Percentiles rank a stretch among this genome's conserved stretches.
phyloP scores from a whole-genome alignment of 164 flowering plant genomes.

The Sedum album region DNA sequence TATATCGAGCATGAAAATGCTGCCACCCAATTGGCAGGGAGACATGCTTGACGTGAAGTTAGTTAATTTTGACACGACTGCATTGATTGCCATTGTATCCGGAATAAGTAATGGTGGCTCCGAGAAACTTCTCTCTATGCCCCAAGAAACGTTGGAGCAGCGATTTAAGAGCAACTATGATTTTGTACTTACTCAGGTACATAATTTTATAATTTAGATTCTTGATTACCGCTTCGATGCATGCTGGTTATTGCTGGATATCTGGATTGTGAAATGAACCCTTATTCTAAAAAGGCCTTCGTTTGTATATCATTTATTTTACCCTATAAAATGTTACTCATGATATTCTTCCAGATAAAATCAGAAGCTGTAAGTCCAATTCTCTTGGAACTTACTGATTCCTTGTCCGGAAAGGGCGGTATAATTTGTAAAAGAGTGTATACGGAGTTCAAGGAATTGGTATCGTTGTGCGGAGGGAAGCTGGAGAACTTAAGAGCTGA shows the following conservation, averaged over 20 bases:
- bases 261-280: neutral
- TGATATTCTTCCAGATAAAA: slow-evolving; percentile 35
- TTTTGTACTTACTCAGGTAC: slow-evolving; percentile 84
- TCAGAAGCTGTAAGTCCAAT: slow-evolving; percentile 72
- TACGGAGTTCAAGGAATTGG: too few relatives aligned
- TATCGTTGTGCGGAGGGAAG: slow-evolving; percentile 68
- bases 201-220: neutral
- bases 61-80: slow-evolving; percentile 86
- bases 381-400: slow-evolving; percentile 10
- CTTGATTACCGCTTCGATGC: too few relatives aligned
- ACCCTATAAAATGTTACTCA: slow-evolving; percentile 6
- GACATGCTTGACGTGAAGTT: slow-evolving; percentile 20
- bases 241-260: neutral
- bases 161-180: slow-evolving; percentile 68
- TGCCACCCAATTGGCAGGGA: slow-evolving; percentile 13
- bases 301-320: neutral
- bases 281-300: neutral
- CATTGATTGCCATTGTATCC: slow-evolving; percentile 79
- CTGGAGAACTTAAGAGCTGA: slow-evolving; percentile 32
- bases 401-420: slow-evolving; percentile 46
- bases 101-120: slow-evolving; percentile 84
- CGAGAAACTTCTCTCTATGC: slow-evolving; percentile 36
- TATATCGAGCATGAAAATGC: slow-evolving; percentile 30
- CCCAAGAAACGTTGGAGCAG: slow-evolving; percentile 50
- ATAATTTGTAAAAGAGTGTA: slow-evolving; percentile 63